These are phyloP conservation scores for Cystobasidiaceae sp. DNA, from an alignment of 1,284 basidiomycete genomes.

Conservation along the genomic window DNA sequence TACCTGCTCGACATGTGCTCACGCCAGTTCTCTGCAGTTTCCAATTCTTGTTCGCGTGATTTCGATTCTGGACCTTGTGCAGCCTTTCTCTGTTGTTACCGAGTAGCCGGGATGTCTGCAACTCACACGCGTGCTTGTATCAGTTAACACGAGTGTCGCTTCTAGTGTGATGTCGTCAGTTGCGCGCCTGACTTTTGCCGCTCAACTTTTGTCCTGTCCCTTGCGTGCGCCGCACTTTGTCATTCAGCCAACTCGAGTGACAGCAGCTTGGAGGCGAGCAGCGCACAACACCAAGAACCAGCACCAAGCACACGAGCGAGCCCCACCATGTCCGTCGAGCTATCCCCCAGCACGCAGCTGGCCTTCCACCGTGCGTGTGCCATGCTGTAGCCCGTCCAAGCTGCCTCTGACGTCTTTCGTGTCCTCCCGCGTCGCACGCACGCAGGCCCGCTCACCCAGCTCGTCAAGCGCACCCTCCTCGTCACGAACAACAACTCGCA, in stretches of 20 bases:
- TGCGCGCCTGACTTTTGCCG: no score
- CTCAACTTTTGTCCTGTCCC: not conserved
- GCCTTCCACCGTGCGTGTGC: slow-evolving; percentile 53
- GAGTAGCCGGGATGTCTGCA: no score
- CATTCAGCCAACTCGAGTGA: no score
- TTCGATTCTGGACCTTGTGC: not conserved
- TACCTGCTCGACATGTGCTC: not conserved
- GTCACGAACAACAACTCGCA: slow-evolving; percentile 84
- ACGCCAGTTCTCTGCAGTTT: not conserved
- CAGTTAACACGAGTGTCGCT: no score
- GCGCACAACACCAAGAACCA: not conserved
- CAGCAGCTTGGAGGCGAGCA: no score
- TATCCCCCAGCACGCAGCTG: slow-evolving; percentile 52
- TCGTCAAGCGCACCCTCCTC: slow-evolving; percentile 78
- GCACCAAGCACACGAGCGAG: slow-evolving; percentile 29
- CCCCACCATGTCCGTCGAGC: slow-evolving; percentile 51
- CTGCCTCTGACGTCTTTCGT: slow-evolving; percentile 15
- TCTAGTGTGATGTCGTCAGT: no score
- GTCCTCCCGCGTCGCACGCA: not conserved
- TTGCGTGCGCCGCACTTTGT: not conserved
- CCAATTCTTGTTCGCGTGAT: slow-evolving; percentile 24
- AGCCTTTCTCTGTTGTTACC: not conserved
- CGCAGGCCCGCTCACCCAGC: slow-evolving; percentile 82
- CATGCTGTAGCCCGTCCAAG: no score
- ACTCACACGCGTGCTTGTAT: no score